Conservation (phyloP, 1,139 yeast species). For the Candida neerlandica region DNA sequence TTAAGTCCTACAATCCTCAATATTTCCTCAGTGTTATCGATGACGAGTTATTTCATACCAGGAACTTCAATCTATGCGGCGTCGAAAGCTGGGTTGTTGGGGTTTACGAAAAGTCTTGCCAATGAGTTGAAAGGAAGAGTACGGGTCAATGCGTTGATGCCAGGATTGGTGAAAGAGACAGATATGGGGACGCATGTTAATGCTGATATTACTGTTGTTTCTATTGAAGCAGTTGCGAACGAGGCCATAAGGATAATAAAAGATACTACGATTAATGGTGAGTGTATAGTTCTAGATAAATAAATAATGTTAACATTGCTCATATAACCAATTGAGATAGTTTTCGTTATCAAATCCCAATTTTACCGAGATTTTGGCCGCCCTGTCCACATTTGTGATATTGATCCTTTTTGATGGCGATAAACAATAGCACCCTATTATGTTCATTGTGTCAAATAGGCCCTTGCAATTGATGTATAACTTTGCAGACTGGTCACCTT, state of each 20-base stretch:
- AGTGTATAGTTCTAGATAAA: constrained; percentile 26
- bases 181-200: constrained; percentile 56
- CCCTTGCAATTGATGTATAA: background rate
- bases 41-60: constrained; percentile 35
- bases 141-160: constrained; percentile 67
- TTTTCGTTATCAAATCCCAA: constrained; percentile 1
- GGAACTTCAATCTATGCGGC: constrained; percentile 84
- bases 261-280: constrained; percentile 42
- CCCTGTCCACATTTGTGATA: background rate
- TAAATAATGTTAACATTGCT: background rate
- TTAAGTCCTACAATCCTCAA: constrained; percentile 50
- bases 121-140: constrained; percentile 57
- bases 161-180: constrained; percentile 74
- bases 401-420: background rate
- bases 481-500: background rate
- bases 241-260: constrained; percentile 32
- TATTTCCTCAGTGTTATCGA: constrained; percentile 71
- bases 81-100: constrained; percentile 74
- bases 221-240: constrained; percentile 28
- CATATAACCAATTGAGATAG: constrained; percentile 2
- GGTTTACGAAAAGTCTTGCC: constrained; percentile 66
- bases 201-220: constrained; percentile 17
- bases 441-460: background rate
- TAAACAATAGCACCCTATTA: background rate
- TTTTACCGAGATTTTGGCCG: constrained; percentile 1